These are phyloP conservation scores for Dipodascus albidus DNA, from an alignment of 805 yeast species.

Conservation along the genomic window DNA sequence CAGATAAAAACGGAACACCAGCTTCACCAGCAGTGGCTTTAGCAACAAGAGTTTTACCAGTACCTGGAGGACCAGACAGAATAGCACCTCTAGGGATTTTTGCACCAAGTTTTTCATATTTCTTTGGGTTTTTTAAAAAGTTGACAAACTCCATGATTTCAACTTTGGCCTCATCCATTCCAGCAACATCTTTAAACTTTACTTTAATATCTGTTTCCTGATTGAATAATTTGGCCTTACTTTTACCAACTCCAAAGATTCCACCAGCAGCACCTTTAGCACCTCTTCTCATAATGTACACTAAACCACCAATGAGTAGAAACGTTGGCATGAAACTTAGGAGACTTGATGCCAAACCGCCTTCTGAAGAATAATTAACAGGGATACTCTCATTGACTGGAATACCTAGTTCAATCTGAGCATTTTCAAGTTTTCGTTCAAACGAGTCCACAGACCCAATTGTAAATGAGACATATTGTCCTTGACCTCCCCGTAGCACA, in stretches of 20 bases:
- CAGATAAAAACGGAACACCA: conserved; percentile 94
- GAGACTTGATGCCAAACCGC: conserved; percentile 49
- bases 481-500: conserved; percentile 28
- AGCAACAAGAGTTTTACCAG: conserved; percentile 94
- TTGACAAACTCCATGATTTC: conserved; percentile 97
- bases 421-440: conserved; percentile 65
- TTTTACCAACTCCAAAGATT: conserved; percentile 75
- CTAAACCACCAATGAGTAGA: conserved; percentile 77
- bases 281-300: conserved; percentile 65
- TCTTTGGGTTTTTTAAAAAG: conserved; percentile 79
- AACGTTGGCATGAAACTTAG: conserved; percentile 82
- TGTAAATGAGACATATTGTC: conserved; percentile 39
- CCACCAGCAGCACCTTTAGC: conserved; percentile 57
- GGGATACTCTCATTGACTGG: conserved; percentile 63
- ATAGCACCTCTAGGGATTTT: conserved; percentile 98
- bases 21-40: conserved; percentile 99
- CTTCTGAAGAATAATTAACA: conserved; percentile 64
- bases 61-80: conserved; percentile 98
- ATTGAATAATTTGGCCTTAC: conserved; percentile 84
- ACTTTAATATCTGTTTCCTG: conserved; percentile 84
- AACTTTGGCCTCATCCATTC: conserved; percentile 91
- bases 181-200: conserved; percentile 91
- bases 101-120: conserved; percentile 90
- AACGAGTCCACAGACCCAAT: conserved; percentile 86
- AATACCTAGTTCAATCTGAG: conserved; percentile 59